Conservation (phyloP, 139 green algal species). For the Coelastrella sp. region DNA sequence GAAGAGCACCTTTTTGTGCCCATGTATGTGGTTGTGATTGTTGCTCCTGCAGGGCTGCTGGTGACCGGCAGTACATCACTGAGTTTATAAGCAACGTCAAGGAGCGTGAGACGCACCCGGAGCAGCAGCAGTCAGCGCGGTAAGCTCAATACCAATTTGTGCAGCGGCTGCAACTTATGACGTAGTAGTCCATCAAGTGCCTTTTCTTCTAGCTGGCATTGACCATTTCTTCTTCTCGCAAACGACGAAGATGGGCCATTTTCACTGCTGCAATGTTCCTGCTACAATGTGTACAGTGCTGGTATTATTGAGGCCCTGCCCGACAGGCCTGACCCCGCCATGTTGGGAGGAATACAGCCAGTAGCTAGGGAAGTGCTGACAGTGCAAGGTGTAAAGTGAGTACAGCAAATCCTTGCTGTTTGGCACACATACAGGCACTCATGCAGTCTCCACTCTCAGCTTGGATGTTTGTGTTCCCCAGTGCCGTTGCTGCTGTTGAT, state of each 20-base stretch:
- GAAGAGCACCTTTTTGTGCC: background rate
- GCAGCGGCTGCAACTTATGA: background rate
- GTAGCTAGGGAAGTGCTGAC: conserved; percentile 44
- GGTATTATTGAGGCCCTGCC: conserved; percentile 65
- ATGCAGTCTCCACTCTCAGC: background rate
- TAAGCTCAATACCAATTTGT: background rate
- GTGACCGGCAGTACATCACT: conserved; percentile 41
- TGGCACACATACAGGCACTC: background rate
- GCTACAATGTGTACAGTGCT: conserved; percentile 21
- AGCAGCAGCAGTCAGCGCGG: background rate
- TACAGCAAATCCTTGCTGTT: background rate
- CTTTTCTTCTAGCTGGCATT: too few species aligned
- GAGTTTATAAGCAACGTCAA: conserved; percentile 21
- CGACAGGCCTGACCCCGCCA: conserved; percentile 61
- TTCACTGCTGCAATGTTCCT: background rate
- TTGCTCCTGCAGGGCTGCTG: background rate
- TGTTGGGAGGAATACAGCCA: conserved; percentile 47
- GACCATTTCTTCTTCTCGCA: too few species aligned
- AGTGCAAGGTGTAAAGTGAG: conserved; percentile 40
- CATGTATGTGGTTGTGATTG: background rate
- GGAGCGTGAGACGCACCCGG: background rate
- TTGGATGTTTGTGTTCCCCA: background rate
- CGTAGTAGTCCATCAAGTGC: background rate
- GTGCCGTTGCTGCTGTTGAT: background rate
- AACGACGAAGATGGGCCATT: too few species aligned